Evolutionary conservation across 1,284 basidiomycete species (phyloP).

Genomic region (Acaromyces ingoldii): DNA sequence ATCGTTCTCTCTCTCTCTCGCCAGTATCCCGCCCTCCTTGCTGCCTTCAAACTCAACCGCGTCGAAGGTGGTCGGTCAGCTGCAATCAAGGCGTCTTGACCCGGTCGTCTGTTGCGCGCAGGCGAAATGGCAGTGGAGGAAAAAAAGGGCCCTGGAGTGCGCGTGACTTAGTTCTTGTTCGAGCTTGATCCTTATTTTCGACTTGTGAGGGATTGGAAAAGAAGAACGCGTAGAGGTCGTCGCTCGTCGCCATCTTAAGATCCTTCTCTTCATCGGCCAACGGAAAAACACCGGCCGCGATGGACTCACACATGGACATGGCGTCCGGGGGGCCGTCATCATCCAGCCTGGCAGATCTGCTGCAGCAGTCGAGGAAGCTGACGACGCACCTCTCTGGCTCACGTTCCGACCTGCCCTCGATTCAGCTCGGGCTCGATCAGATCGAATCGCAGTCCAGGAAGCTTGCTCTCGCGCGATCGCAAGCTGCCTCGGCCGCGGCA

Average conservation of each 20-base stretch:
- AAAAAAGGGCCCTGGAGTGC: too few species aligned
- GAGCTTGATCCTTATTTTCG: too few species aligned
- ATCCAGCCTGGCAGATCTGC: slow-evolving; percentile 33
- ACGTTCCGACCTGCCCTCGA: slow-evolving; percentile 69
- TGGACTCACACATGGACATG: slow-evolving; percentile 4
- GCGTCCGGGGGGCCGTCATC: slow-evolving; percentile 1
- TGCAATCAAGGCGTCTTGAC: too few species aligned
- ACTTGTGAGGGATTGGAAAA: not conserved
- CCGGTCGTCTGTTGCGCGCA: too few species aligned
- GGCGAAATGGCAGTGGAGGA: too few species aligned
- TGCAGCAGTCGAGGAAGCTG: slow-evolving; percentile 47
- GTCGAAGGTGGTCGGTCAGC: too few species aligned
- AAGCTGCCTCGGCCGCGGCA: not conserved
- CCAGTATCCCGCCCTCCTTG: too few species aligned
- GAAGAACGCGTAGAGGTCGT: not conserved
- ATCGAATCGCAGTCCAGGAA: slow-evolving; percentile 68
- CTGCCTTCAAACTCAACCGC: too few species aligned
- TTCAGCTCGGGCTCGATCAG: slow-evolving; percentile 82
- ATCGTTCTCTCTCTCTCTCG: too few species aligned
- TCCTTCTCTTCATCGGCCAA: slow-evolving; percentile 1
- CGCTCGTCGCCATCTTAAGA: too few species aligned
- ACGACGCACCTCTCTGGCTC: slow-evolving; percentile 39
- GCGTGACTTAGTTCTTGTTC: too few species aligned
- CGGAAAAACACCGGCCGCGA: not conserved
- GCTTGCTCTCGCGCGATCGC: slow-evolving; percentile 21